These are phyloP conservation scores for Solanum piurae DNA, from an alignment of 257 asterid genomes.

Conservation along the genomic window DNA sequence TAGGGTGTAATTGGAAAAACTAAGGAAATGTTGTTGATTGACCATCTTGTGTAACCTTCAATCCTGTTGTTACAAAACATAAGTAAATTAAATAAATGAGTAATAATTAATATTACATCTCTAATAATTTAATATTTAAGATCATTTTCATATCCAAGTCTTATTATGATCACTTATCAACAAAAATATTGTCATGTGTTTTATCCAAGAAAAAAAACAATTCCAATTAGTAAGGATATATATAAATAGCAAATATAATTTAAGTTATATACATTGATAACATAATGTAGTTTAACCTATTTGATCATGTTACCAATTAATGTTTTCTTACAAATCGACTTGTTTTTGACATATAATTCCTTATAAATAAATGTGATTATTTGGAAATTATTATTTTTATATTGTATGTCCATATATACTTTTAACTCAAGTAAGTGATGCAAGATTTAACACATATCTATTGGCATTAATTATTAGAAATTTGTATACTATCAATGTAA, in stretches of 20 bases:
- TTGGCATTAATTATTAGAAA: background rate
- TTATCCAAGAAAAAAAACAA: background rate
- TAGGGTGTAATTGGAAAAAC: conserved; percentile 61
- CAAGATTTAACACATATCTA: background rate
- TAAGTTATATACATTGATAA: background rate
- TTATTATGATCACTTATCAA: background rate
- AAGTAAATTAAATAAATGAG: background rate
- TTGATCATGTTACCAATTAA: background rate
- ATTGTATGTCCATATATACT: background rate
- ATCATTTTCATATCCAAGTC: background rate
- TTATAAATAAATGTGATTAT: background rate
- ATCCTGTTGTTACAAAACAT: conserved; percentile 1
- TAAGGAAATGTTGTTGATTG: conserved; percentile 66
- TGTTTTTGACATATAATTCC: background rate
- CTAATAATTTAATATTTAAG: background rate
- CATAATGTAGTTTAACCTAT: background rate
- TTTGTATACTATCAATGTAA: background rate
- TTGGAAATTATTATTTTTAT: background rate
- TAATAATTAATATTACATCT: background rate
- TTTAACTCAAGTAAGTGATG: background rate
- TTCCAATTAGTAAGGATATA: background rate
- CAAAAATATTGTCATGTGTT: background rate
- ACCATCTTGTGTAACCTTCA: conserved; percentile 56
- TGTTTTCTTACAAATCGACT: background rate
- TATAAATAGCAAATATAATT: background rate